Evolutionary conservation across 2,329 filamentous ascomycete genomes (phyloP), one percentile per base, ranked within the genome.

Genomic region (Akanthomyces lecanii): DNA sequence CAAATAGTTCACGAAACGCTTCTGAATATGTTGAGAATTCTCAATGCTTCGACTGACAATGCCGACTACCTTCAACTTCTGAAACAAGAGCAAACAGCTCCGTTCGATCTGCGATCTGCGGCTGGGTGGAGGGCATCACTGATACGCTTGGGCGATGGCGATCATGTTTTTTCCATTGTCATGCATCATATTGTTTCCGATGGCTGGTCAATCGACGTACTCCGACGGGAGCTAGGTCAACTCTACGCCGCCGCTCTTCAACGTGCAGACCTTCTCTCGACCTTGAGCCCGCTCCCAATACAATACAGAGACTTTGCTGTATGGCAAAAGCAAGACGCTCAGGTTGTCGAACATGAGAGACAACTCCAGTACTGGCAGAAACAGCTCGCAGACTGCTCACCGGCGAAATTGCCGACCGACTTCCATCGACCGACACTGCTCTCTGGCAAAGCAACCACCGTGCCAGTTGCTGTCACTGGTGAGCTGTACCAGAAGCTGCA

Each of bases 181-280:
- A 69, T 72, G 67, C 71, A 72, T 44, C 71, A 72, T 18, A 71
- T 71, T 23, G 64, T 72, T 5, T 69, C 70, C 0, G 71, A 72
- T 45, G 71, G 71, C 0, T 72, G 71, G 71, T 72, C 71, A 2
- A 56, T 72, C 3, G 69, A 72, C 16, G 64, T 70, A 23, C 36
- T 72, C 0, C 60, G 63, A 1, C 56, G 47, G 1, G 71, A 72
- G 21, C 65, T 72, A 8, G 63, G 40, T 1, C 14, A 36, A 4
- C 66, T 70, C 33, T 72, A 71, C 36, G 57, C 63, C 2, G 57
- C 64, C 36, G 67, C 62, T 58, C 62, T 59, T 28, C 63, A 18
- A 23, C 59, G 30, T 44, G 58, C 28, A 47, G 65, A 64, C 65
- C 66, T 51, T 47, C 59, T 40, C 2, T 50, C 56, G 8, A 36